Evolutionary conservation across 305 asterid species (phyloP), one percentile per base, ranked within the genome.

Genomic region (Fraxinus dipetala): DNA sequence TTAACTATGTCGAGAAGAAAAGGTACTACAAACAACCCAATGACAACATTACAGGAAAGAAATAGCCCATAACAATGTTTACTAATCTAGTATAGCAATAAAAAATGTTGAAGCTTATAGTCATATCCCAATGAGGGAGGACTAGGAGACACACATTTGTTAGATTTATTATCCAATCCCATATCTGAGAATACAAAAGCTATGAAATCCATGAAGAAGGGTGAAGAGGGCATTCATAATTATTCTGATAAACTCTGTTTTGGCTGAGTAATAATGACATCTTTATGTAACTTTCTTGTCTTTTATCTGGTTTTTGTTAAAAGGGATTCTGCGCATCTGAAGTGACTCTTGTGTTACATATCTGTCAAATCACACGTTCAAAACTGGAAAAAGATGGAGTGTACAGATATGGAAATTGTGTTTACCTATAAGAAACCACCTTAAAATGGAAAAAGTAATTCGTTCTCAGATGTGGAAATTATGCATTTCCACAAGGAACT

Each of bases 401-500:
- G 72, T 65, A 70, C 89, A 87, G 70, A 83, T 85, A 72, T 89
- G 89, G 92, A 87, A 88, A 88, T 80, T 83, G 80, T 85, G 88
- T 75, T 88, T 63, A 63, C 83, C 85, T 72, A 87, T 86, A 86
- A 90, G 93, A 88, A 91, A 91, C 59, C 84, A 26, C 91, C 93
- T 61, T 6, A 80, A 85, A 32, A 24, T 84, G 94, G 75, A 86
- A 91, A 80, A 80, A 80, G 85, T 43, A 20, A 63, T 79, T 78
- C 48, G 81, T 79, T 48, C 7, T 81, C 90, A 80, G 6, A 85
- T 82, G 51, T 87, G 89, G 97, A 85, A 91, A 13, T 74, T 78
- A 54, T 83, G 86, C 87, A 89, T 83, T 84, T 85, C 86, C 79
- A 81, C 92, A 92, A 91, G 93, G 74, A 89, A 91, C 24, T 90